Base-by-base conservation (phyloP, 352 stramenopile species). In the Pythium phragmitis region DNA sequence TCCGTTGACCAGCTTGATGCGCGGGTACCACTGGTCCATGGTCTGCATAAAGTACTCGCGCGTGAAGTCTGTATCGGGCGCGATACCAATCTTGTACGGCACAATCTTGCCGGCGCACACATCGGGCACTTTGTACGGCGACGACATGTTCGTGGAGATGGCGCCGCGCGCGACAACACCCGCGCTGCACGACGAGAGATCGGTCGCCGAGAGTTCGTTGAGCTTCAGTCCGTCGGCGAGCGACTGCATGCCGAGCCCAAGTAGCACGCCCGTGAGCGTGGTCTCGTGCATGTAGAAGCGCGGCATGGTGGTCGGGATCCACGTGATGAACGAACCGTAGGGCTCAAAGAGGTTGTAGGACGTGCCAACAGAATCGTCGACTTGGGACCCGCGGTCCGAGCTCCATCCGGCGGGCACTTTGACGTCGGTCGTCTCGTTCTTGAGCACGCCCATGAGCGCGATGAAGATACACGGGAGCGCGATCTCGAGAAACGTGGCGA, bases 41-140 rank as follows among this genome's bases (percentile, higher is more conserved):
- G 77, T 86, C 54, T 85, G 61, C 68, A 87, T 74, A 45, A 90
- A 86, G 61, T 90, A 90, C 4, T 84, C 61, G 11, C 76, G 64
- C n/a, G 79, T 88, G 46, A 87, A 91, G 13, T 65, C 57, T 26
- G 76, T 89, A 55, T 91, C 76, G 1, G 82, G 82, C 8, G 64
- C 74, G 30, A 91, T 79, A 0, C 66, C 82, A 34, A 89, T 73
- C 47, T 89, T 90, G 63, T 86, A 88, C 0, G 82, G 79, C 7
- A 72, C 52, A 2, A 88, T 73, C 52, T 74, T 76, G 34, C 69
- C 70, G 2, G 11, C 50, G 45, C 80, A 90, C 0, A 42, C 68
- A 16, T 50, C 59, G 5, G 80, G 80, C 13, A 87, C 59, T 26
- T 54, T 63, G 46, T 75, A 79, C 2, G 56, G 57, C 1, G 80